A percentile compares a stretch with the other conserved stretches of the same genome.
Evolutionary conservation across 805 yeast species (phyloP).

Genomic region (Yarrowia divulgata): DNA sequence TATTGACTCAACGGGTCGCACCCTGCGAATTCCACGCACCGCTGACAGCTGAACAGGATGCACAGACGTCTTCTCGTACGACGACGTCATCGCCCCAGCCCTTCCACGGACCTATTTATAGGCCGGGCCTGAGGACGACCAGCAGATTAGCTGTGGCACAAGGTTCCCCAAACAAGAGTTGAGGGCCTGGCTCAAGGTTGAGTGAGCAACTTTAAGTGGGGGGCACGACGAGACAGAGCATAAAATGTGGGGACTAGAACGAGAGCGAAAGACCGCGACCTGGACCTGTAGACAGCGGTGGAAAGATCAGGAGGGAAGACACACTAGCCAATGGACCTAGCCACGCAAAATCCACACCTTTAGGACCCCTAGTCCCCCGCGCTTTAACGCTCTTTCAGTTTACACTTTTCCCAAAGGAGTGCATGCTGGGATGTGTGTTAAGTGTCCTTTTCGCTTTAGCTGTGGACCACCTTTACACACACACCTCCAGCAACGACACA

Average conservation of each 20-base stretch:
- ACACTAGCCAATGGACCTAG: too few relatives aligned
- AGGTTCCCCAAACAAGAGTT: not conserved
- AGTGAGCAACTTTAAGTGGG: not conserved
- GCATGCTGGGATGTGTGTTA: slow-evolving; percentile 29
- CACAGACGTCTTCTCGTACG: not conserved
- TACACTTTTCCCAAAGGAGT: slow-evolving; percentile 36
- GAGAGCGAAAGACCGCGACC: too few relatives aligned
- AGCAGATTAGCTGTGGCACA: slow-evolving; percentile 5
- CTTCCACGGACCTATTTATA: slow-evolving; percentile 1
- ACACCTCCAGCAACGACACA: not conserved
- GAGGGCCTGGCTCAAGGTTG: not conserved
- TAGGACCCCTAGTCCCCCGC: slow-evolving; percentile 2
- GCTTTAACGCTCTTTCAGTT: slow-evolving; percentile 25
- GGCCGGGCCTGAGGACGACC: not conserved
- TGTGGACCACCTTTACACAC: not conserved
- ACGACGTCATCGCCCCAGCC: not conserved
- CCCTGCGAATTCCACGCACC: not conserved
- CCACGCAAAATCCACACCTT: not conserved
- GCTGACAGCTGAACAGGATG: not conserved
- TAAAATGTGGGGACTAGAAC: not conserved
- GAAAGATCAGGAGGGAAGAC: too few relatives aligned
- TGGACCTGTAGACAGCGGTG: too few relatives aligned
- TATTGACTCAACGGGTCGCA: not conserved
- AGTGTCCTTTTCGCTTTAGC: slow-evolving; percentile 35
- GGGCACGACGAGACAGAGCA: not conserved